Evolutionary conservation across 768 basidiomycete species (phyloP), one percentile per base, ranked within the genome.

Genomic region (Lyophyllum decastes): DNA sequence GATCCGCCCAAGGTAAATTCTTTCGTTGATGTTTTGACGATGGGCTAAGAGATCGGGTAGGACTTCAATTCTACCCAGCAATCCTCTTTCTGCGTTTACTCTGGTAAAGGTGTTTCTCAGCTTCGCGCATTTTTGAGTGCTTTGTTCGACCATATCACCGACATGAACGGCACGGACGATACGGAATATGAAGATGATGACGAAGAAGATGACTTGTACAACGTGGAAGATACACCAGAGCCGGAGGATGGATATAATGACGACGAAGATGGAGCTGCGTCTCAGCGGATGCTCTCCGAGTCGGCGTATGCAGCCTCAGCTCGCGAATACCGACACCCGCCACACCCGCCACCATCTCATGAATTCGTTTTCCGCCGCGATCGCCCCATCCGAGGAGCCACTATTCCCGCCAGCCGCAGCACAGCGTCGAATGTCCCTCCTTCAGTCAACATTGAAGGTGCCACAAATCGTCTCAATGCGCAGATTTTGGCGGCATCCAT

Each of bases 61-160:
- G 94, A 96, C 55, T 98, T 96, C 72, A 98, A 92, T 67, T 79
- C 87, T 35, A 89, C 87, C 47, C 97, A 99, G 70, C 86, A 93
- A 49, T 79, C 84, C 19, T 86, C 93, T 4, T 99, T 98, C 70
- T 98, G 97, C 72, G 97, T 99, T 16, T 99, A 92, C 76, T 98
- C 96, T 11, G 93, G 94, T 21, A 87, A 88, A 62, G 95, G 96
- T 7, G 92, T 99, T 1, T 76, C 82, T 11, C 87, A 94, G 48
- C 81, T 99, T 19, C 83, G 96, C 30, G 76, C 84, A 17, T 95
- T 87, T 70, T 76, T 99, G 47, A 88, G 83, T 6, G 88, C 89
- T 57, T 71, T 90, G 14, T 91, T 88, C 68, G 87, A 87, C 63
- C 84, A 84, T 59, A 87, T 92, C 64, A 88, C 84, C 2, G 90